phyloP scores from a whole-genome alignment of 768 basidiomycete species.

The Lactarius vividus region DNA sequence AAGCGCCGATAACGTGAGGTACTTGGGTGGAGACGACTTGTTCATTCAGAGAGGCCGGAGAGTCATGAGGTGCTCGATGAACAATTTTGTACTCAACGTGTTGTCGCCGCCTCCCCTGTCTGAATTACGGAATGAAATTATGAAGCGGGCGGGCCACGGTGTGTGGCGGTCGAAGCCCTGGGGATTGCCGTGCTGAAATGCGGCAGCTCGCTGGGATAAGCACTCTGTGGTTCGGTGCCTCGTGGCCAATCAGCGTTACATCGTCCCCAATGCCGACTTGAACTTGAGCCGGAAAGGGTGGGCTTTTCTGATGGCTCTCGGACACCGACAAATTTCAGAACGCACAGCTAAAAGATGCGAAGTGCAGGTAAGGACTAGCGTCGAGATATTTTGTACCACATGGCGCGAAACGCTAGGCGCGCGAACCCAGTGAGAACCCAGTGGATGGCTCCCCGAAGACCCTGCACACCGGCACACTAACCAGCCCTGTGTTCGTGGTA shows the following conservation, averaged over 20 bases:
- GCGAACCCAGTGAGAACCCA: neutral
- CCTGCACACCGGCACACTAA: neutral
- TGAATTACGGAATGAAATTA: neutral
- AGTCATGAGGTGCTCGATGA: neutral
- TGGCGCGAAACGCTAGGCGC: neutral
- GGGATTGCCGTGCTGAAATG: constrained; percentile 3
- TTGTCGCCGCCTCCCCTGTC: neutral
- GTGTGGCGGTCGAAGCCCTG: neutral
- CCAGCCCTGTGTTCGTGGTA: neutral
- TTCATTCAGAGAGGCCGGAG: neutral
- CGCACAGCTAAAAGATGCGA: neutral
- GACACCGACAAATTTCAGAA: neutral
- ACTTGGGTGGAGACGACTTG: neutral
- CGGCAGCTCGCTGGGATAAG: constrained; percentile 4
- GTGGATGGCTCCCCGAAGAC: neutral
- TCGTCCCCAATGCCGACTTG: neutral
- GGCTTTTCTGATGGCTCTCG: neutral
- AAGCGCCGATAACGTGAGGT: neutral
- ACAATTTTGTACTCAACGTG: neutral
- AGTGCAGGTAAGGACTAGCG: neutral
- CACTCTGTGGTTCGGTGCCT: constrained; percentile 8
- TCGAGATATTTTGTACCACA: neutral
- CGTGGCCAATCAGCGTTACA: neutral
- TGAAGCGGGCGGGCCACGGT: neutral
- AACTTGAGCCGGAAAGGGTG: neutral